A percentile compares a stretch with the other conserved stretches of the same genome.
phyloP scores from a whole-genome alignment of 768 basidiomycete genomes.

The Lactarius hatsudake region DNA sequence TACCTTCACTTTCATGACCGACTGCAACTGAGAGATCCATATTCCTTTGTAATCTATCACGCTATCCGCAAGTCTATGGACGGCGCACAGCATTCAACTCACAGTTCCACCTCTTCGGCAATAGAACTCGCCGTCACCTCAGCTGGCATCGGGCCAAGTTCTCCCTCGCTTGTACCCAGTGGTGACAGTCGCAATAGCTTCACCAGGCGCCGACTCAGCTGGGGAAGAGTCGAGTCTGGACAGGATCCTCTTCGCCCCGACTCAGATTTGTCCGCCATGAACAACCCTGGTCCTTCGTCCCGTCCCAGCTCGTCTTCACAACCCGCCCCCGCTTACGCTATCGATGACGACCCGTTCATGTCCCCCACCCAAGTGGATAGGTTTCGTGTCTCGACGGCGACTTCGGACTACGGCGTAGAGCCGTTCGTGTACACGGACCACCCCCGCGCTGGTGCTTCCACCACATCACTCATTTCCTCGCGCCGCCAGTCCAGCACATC shows the following conservation, averaged over 20 bases:
- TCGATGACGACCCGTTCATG: constrained; percentile 50
- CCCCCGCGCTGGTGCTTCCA: constrained; percentile 48
- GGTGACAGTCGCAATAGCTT: constrained; percentile 29
- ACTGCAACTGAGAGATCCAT: no score
- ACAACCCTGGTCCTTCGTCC: constrained; percentile 28
- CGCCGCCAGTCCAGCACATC: constrained; percentile 35
- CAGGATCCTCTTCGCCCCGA: constrained; percentile 49
- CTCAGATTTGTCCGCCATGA: constrained; percentile 26
- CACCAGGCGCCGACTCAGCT: constrained; percentile 56
- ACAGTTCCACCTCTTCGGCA: constrained; percentile 52
- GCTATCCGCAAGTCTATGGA: constrained; percentile 15
- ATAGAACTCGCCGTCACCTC: constrained; percentile 51
- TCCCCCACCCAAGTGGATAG: constrained; percentile 38
- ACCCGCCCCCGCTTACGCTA: constrained; percentile 19
- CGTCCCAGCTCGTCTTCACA: neutral
- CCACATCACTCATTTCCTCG: constrained; percentile 48
- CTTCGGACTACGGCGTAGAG: constrained; percentile 25
- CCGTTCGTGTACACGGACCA: constrained; percentile 39
- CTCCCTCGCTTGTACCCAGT: constrained; percentile 48
- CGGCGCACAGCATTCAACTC: constrained; percentile 10
- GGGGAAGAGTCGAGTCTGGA: constrained; percentile 48
- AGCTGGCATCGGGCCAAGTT: constrained; percentile 48
- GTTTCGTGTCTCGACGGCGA: constrained; percentile 21
- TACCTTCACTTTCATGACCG: no score
- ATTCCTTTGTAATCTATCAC: neutral